Evolutionary conservation across 306 rosid genomes (phyloP).

Genomic region (Dalbergia cultrata): DNA sequence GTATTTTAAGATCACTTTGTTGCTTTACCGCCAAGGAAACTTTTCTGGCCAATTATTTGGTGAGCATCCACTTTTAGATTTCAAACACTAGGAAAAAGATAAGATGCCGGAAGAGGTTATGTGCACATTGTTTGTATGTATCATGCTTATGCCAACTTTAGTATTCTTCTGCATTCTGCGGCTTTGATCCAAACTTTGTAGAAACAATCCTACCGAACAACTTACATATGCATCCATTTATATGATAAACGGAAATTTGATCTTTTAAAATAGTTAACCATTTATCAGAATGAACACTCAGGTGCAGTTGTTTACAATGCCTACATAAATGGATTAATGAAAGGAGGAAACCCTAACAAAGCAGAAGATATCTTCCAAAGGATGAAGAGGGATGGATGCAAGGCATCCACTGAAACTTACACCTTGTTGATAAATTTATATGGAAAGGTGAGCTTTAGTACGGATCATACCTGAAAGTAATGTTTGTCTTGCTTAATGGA

Average conservation of each 20-base stretch:
- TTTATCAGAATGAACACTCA: constrained; percentile 48
- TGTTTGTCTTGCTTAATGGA: constrained; percentile 1
- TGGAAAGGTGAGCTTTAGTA: constrained; percentile 71
- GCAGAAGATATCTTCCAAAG: constrained; percentile 82
- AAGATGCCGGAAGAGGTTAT: background rate
- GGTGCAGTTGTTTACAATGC: constrained; percentile 85
- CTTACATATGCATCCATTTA: constrained; percentile 2
- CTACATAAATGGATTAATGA: constrained; percentile 83
- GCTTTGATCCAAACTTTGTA: constrained; percentile 10
- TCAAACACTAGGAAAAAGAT: background rate
- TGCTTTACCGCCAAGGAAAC: constrained; percentile 2
- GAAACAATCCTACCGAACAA: background rate
- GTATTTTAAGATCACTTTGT: background rate
- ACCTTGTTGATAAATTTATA: constrained; percentile 85
- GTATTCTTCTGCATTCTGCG: background rate
- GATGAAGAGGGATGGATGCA: constrained; percentile 84
- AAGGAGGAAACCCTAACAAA: constrained; percentile 72
- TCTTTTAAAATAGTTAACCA: constrained; percentile 35
- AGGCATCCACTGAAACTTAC: constrained; percentile 76
- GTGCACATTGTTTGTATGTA: background rate
- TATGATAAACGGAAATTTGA: constrained; percentile 30
- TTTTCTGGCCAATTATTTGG: constrained; percentile 15
- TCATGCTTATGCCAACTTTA: background rate
- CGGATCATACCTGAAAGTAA: constrained; percentile 1
- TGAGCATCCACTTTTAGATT: background rate